These are phyloP conservation scores for Bipolaris zeicola DNA, from an alignment of 2,329 filamentous ascomycete species.

Conservation along the genomic window DNA sequence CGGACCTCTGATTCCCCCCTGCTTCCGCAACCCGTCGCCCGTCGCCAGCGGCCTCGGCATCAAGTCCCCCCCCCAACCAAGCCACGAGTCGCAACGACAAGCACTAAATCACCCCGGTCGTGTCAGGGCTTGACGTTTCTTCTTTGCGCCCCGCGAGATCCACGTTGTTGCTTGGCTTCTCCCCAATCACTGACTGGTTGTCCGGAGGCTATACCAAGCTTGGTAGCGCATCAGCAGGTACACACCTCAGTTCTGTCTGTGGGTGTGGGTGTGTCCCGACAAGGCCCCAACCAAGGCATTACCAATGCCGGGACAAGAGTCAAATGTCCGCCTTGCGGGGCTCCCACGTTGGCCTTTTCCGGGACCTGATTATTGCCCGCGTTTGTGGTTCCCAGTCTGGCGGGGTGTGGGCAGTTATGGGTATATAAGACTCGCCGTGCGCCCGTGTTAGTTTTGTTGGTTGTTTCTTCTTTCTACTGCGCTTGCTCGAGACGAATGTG, in stretches of 20 bases:
- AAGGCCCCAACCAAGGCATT: neutral
- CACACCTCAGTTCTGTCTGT: neutral
- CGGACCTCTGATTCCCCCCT: neutral
- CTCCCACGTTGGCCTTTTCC: slow-evolving; percentile 18
- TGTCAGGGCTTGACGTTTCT: slow-evolving; percentile 27
- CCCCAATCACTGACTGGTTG: slow-evolving; percentile 19
- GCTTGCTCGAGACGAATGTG: slow-evolving; percentile 1
- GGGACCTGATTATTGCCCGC: slow-evolving; percentile 6
- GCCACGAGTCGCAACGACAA: slow-evolving; percentile 22
- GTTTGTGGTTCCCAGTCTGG: neutral
- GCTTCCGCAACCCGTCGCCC: neutral
- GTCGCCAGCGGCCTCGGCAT: slow-evolving; percentile 9
- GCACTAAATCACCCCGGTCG: slow-evolving; percentile 21
- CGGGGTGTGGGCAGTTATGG: neutral
- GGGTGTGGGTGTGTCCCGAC: slow-evolving; percentile 4
- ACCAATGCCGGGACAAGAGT: slow-evolving; percentile 19
- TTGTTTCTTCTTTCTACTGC: neutral
- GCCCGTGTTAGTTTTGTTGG: neutral
- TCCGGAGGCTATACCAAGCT: slow-evolving; percentile 27
- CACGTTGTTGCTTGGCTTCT: slow-evolving; percentile 2
- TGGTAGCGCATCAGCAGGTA: slow-evolving; percentile 22
- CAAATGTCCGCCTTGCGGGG: slow-evolving; percentile 23
- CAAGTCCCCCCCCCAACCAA: slow-evolving; percentile 1
- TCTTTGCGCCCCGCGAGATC: slow-evolving; percentile 9
- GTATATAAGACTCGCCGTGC: slow-evolving; percentile 23